These are phyloP conservation scores for Triangularia verruculosa DNA, from an alignment of 2,329 filamentous ascomycete species.

Conservation along the genomic window DNA sequence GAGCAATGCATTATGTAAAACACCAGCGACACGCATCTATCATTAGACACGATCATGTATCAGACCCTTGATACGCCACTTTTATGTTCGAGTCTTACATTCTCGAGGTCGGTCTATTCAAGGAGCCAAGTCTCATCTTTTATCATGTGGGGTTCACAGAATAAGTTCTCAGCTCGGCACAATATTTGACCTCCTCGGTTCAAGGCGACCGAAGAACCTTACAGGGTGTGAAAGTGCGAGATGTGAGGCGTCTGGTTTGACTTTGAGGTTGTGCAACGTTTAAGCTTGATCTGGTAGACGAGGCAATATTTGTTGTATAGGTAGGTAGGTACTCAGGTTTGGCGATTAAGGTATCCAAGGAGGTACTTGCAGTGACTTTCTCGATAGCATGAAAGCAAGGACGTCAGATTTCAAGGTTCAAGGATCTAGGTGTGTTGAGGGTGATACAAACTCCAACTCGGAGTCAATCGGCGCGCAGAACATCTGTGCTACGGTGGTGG, in stretches of 20 bases:
- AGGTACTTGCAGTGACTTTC: too few species aligned
- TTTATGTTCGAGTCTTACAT: not conserved
- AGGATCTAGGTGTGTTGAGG: too few species aligned
- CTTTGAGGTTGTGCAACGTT: not conserved
- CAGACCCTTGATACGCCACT: not conserved
- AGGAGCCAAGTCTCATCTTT: not conserved
- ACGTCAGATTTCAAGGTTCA: too few species aligned
- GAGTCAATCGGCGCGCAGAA: too few species aligned
- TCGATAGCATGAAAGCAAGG: too few species aligned
- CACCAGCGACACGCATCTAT: not conserved
- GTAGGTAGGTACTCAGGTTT: not conserved
- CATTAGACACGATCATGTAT: not conserved
- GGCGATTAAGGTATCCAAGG: too few species aligned
- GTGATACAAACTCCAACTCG: too few species aligned
- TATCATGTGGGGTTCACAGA: not conserved
- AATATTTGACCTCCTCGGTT: not conserved
- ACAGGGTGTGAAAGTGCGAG: too few species aligned
- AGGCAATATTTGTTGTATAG: not conserved
- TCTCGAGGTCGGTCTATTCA: not conserved
- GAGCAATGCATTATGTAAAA: not conserved
- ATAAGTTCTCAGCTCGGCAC: not conserved
- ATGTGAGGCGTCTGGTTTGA: not conserved
- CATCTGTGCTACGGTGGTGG: too few species aligned
- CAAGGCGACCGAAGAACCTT: too few species aligned
- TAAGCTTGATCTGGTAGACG: not conserved